phyloP scores from a whole-genome alignment of 192 early-diverging fungal species.

The Coemansia pectinata region DNA sequence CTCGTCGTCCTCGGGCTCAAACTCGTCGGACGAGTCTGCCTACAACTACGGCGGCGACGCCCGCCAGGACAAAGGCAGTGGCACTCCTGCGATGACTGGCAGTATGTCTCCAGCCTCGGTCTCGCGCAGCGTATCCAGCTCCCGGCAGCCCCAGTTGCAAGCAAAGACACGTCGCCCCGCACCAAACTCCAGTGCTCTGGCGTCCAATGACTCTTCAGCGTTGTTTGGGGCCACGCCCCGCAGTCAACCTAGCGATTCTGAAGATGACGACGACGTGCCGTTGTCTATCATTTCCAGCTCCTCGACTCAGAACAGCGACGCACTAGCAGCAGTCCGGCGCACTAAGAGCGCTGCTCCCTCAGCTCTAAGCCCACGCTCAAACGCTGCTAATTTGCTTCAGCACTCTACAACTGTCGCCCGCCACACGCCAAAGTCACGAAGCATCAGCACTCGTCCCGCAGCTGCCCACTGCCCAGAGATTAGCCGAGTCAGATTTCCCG shows the following conservation, averaged over 20 bases:
- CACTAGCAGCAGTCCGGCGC: constrained; percentile 25
- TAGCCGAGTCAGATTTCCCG: background rate
- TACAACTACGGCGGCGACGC: constrained; percentile 13
- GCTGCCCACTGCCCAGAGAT: background rate
- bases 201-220: background rate
- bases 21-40: constrained; percentile 31
- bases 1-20: constrained; percentile 18
- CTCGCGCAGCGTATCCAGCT: constrained; percentile 9
- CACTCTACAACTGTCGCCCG: background rate
- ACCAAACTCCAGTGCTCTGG: background rate
- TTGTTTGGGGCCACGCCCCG: background rate
- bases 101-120: constrained; percentile 6
- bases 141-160: background rate
- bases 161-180: background rate
- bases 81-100: background rate
- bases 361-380: constrained; percentile 15
- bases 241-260: constrained; percentile 8
- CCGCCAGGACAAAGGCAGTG: constrained; percentile 19
- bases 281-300: constrained; percentile 42
- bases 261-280: constrained; percentile 37
- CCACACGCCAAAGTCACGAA: constrained; percentile 12
- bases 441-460: background rate
- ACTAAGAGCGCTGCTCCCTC: constrained; percentile 38
- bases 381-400: background rate
- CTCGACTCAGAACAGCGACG: constrained; percentile 18